A percentile compares a stretch with the other conserved stretches of the same genome.
Conservation (phyloP, 805 yeast species). For the Teunomyces gatunensis region DNA sequence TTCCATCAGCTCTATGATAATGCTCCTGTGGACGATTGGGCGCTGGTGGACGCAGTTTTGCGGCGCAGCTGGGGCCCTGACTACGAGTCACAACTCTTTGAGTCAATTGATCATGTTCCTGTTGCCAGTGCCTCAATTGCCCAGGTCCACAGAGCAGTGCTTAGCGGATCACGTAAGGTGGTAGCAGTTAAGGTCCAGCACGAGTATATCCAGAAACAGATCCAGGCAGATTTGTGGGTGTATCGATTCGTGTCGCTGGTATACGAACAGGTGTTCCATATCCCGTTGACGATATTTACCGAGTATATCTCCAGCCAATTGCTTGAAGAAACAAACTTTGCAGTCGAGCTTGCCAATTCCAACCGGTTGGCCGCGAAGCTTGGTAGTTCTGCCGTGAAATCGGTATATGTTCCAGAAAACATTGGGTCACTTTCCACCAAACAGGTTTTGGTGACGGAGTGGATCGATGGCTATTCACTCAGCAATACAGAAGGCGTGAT, state of each 20-base stretch:
- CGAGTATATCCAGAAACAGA: conserved; percentile 57
- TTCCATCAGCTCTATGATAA: conserved; percentile 61
- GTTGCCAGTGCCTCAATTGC: conserved; percentile 77
- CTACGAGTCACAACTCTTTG: conserved; percentile 40
- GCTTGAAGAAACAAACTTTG: conserved; percentile 60
- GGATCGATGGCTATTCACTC: conserved; percentile 72
- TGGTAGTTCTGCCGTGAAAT: conserved; percentile 46
- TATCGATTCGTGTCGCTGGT: conserved; percentile 51
- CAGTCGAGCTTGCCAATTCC: conserved; percentile 54
- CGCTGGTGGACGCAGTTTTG: conserved; percentile 39
- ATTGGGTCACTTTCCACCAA: conserved; percentile 6
- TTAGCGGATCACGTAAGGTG: conserved; percentile 41
- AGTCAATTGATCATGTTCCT: conserved; percentile 51
- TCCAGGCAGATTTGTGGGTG: conserved; percentile 58
- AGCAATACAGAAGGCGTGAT: conserved; percentile 44
- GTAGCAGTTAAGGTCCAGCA: conserved; percentile 73
- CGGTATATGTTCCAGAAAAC: conserved; percentile 55
- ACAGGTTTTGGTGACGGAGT: conserved; percentile 63
- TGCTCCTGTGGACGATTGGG: conserved; percentile 64
- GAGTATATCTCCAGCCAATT: conserved; percentile 57
- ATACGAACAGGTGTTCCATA: conserved; percentile 57
- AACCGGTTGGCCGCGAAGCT: conserved; percentile 36
- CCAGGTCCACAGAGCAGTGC: conserved; percentile 58
- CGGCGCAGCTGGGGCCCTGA: conserved; percentile 39
- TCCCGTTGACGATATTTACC: conserved; percentile 60